Evolutionary conservation across 1,284 basidiomycete species (phyloP), one percentile per base, ranked within the genome.

Genomic region (Bjerkandera adusta): DNA sequence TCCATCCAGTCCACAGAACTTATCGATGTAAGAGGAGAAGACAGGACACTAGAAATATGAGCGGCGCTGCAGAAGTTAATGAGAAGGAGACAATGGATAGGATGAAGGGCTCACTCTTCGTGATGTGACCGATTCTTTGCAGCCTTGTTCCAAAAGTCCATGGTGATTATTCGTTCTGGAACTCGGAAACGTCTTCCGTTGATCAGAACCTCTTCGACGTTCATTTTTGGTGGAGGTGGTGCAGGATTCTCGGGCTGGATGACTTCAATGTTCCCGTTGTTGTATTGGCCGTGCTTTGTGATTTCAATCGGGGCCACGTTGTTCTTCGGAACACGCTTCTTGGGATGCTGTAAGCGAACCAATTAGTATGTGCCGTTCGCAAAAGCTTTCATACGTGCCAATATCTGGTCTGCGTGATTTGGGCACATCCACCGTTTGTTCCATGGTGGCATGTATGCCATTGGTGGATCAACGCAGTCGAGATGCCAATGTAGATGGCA

Each of bases 401-500:
- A 66, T 48, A 88, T 76, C 52, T 85, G 83, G 51, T 96, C 91
- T 22, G 85, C 84, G 64, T 99, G 96, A 59, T 94, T 92, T 2
- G 97, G 97, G 68, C 96, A 99, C 92, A 96, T 97, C 96, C 97
- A 99, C 67, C 95, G 97, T 70, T 86, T 86, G 54, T 82, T 83
- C 47, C 88, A 81, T 21, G 86, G 79, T 3, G 97, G 97, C 81
- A 98, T 86, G 36, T 76, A 77, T 16, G 86, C 75, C 56, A 97
- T 71, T 2, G 97, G 96, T 15, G 96, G 97, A 57, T 90, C 85
- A 26, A 99, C 73, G 62, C 96, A 99, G 65, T 99, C 96, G 46
- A 98, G 78, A 65, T 99, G 96, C 92, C 96, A 99, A 66, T 96
- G 90, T 47, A 96, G 76, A 48, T 79, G 77, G 69, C 97, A 99